phyloP scores from a whole-genome alignment of 306 rosid species.

The Begonia fuchsioides region DNA sequence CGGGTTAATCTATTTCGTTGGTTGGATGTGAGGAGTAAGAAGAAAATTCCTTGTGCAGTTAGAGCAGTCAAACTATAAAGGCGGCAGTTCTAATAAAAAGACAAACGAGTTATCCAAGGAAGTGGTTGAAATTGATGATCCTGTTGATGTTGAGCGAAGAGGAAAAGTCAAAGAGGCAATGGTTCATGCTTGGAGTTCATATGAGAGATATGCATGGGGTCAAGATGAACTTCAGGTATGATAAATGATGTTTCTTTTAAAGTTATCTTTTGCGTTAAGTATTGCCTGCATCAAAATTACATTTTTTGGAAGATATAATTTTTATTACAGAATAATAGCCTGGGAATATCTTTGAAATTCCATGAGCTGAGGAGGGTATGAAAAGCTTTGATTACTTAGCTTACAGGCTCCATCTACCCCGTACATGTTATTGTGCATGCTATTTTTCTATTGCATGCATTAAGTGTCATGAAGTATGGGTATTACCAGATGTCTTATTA shows the following conservation, averaged over 20 bases:
- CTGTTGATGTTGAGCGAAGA: slow-evolving; percentile 52
- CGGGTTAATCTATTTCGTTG: slow-evolving; percentile 2
- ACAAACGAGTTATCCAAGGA: slow-evolving; percentile 10
- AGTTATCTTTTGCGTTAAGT: neutral
- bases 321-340: too few species aligned
- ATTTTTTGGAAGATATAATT: too few species aligned
- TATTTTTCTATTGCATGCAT: too few species aligned
- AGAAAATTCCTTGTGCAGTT: slow-evolving; percentile 28
- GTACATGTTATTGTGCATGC: too few species aligned
- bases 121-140: slow-evolving; percentile 39
- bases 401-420: too few species aligned
- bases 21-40: slow-evolving; percentile 6
- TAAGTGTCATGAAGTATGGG: too few species aligned
- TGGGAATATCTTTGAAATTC: too few species aligned
- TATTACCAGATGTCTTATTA: too few species aligned
- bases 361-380: too few species aligned
- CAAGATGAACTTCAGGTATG: slow-evolving; percentile 96
- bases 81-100: slow-evolving; percentile 6
- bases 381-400: too few species aligned
- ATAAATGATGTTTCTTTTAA: neutral
- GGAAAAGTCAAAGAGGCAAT: slow-evolving; percentile 91
- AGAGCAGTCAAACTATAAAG: slow-evolving; percentile 29
- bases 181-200: slow-evolving; percentile 95
- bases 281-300: neutral
- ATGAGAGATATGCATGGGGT: slow-evolving; percentile 94